Evolutionary conservation across 225 moss, liverwort and hornwort genomes (phyloP), one percentile per base, ranked within the genome.

Genomic region (Pseudoscleropodium purum): DNA sequence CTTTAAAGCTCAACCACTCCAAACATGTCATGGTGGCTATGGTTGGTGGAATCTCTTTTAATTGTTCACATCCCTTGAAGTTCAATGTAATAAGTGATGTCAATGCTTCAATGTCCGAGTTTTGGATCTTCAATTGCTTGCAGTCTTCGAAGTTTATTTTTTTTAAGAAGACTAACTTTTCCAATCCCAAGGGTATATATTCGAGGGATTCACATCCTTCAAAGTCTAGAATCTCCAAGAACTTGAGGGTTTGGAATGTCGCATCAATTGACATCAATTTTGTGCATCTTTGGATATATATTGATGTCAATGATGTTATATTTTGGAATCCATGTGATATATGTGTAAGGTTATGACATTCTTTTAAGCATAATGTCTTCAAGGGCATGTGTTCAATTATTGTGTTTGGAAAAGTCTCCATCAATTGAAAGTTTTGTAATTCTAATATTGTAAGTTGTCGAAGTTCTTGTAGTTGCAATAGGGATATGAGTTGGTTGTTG

Each of bases 71-170:
- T 39, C 39, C 39, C 7, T 24, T 14, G 1, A 70, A 70, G 8
- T 24, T 24, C 39, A 70, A 70, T 39, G 25, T 8, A 2, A 3
- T 39, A 14, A 70, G 14, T 4, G 39, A 14, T 70, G 14, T 15
- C 26, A 72, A 5, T 8, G 72, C 15, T 26, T 41, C 8, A 26
- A 72, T 5, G 0, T 41, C 7, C 0, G 3, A 15, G 2, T 14
- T 0, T 0, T 8, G 0, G 2, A 72, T 15, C 0, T 8, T 41
- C 1, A 72, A 1, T 5, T 72, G 15, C 3, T n/a, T 41, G 2
- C 72, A 72, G 25, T 70, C 0, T 4, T 0, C 39, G 4, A 14
- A 13, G 1, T 25, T 24, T 0, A 70, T 0, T 15, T 70, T 39
- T 14, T 70, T 25, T 8, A 70, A 14, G 1, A 2, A 14, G 14